Conservation (phyloP, 129 eudicot species). For the Flaveria sonorensis region DNA sequence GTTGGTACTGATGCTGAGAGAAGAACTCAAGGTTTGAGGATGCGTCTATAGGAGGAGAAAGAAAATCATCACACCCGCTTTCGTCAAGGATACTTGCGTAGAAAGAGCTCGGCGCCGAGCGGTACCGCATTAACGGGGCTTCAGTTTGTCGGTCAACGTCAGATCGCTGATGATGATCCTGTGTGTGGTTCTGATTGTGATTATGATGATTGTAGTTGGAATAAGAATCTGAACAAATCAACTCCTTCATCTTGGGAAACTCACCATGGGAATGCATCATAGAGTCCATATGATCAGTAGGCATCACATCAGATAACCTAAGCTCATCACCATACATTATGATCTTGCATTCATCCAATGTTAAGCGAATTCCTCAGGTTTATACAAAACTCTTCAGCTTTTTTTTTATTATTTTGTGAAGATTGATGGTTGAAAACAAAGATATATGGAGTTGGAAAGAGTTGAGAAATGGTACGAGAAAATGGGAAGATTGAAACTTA, state of each 20-base stretch:
- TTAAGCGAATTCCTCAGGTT: background rate
- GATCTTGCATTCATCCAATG: background rate
- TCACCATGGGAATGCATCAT: conserved; percentile 41
- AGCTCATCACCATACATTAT: conserved; percentile 23
- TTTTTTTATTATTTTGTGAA: background rate
- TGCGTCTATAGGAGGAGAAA: background rate
- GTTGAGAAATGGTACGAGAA: conserved; percentile 1
- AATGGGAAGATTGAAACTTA: conserved; percentile 26
- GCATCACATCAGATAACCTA: conserved; percentile 37
- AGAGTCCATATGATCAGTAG: conserved; percentile 43
- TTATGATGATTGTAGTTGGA: conserved; percentile 20
- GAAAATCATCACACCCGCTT: conserved; percentile 28
- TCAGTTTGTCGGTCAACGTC: conserved; percentile 10
- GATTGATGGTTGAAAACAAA: background rate
- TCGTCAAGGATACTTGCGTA: conserved; percentile 49
- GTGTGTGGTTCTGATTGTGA: conserved; percentile 10
- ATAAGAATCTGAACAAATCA: conserved; percentile 43
- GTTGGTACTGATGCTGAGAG: background rate
- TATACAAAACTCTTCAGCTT: no score
- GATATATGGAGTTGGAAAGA: conserved; percentile 8
- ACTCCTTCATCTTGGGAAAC: conserved; percentile 41
- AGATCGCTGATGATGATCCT: conserved; percentile 2
- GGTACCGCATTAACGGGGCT: conserved; percentile 40
- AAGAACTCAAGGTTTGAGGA: conserved; percentile 28
- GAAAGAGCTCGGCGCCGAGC: conserved; percentile 76